Percentiles rank a stretch among this genome's conserved stretches.
These are phyloP conservation scores for Carex sylvatica DNA, from an alignment of 202 grass and related monocot species.

Conservation along the genomic window DNA sequence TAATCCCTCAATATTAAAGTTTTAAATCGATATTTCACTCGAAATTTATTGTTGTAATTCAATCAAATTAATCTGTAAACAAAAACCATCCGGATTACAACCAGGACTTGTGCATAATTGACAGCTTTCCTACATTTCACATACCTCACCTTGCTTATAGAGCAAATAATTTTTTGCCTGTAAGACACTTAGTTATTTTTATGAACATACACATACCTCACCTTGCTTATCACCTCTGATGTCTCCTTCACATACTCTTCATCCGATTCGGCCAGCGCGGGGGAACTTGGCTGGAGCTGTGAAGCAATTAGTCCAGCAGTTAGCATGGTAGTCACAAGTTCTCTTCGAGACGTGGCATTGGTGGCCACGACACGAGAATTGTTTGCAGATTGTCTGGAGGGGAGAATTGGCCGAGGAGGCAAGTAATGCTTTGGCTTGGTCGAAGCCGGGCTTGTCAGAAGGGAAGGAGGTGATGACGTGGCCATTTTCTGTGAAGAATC, in stretches of 20 bases:
- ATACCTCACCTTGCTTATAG: too few relatives aligned
- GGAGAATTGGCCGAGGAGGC: not conserved
- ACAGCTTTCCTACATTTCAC: not conserved
- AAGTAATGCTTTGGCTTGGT: slow-evolving; percentile 17
- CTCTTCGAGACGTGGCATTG: slow-evolving; percentile 36
- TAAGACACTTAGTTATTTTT: not conserved
- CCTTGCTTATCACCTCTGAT: slow-evolving; percentile 84
- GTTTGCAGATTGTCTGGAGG: not conserved
- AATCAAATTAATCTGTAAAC: not conserved
- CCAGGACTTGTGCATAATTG: not conserved
- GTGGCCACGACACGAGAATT: not conserved
- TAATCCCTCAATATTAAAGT: not conserved
- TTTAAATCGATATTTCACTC: not conserved
- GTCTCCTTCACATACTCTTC: slow-evolving; percentile 97
- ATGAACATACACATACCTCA: slow-evolving; percentile 40
- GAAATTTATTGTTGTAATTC: not conserved
- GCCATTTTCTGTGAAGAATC: slow-evolving; percentile 18
- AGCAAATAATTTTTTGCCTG: not conserved
- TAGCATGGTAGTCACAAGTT: slow-evolving; percentile 38
- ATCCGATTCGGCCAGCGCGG: slow-evolving; percentile 46
- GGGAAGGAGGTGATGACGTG: slow-evolving; percentile 26
- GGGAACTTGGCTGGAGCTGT: slow-evolving; percentile 19
- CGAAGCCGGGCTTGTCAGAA: slow-evolving; percentile 40
- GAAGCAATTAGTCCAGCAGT: slow-evolving; percentile 34
- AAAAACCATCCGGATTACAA: not conserved